A percentile compares a stretch with the other conserved stretches of the same genome.
These are phyloP conservation scores for Neophaeococcomyces aloes DNA, from an alignment of 2,329 filamentous ascomycete species.

Conservation along the genomic window DNA sequence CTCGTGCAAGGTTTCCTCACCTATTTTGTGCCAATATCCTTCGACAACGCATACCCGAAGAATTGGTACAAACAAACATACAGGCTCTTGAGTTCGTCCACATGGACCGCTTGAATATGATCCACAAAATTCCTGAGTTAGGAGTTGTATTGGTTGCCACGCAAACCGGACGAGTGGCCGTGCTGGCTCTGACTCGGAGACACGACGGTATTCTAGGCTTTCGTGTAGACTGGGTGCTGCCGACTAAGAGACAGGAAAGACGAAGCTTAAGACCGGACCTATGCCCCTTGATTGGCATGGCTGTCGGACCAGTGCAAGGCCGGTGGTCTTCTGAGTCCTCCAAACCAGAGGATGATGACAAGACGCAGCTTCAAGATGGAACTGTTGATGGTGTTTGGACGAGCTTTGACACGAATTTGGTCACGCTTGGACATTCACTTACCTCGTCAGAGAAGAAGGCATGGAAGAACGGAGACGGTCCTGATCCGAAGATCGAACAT, in stretches of 20 bases:
- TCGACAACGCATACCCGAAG: conserved; percentile 16
- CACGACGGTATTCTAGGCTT: conserved; percentile 34
- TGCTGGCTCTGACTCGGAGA: conserved; percentile 42
- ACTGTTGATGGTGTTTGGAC: conserved; percentile 17
- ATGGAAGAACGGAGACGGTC: background rate
- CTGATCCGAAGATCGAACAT: conserved; percentile 6
- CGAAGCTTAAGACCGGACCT: conserved; percentile 32
- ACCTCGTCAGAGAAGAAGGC: conserved; percentile 5
- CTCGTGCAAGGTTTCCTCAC: conserved; percentile 15
- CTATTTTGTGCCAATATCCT: conserved; percentile 21
- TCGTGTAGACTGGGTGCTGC: conserved; percentile 48
- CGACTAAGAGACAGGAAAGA: conserved; percentile 41
- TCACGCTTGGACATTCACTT: conserved; percentile 7
- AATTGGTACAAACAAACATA: conserved; percentile 10
- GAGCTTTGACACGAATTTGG: conserved; percentile 16
- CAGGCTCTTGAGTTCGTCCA: conserved; percentile 9
- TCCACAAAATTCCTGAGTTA: conserved; percentile 47
- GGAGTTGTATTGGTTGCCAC: conserved; percentile 48
- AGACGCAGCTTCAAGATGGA: conserved; percentile 5
- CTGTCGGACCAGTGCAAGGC: conserved; percentile 47
- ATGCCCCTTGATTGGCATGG: conserved; percentile 43
- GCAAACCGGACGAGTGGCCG: conserved; percentile 46
- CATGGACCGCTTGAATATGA: conserved; percentile 47
- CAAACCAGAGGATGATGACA: background rate
- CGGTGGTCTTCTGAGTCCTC: background rate